phyloP scores from a whole-genome alignment of 2,329 filamentous ascomycete species.

The Elsinoe ampelina region DNA sequence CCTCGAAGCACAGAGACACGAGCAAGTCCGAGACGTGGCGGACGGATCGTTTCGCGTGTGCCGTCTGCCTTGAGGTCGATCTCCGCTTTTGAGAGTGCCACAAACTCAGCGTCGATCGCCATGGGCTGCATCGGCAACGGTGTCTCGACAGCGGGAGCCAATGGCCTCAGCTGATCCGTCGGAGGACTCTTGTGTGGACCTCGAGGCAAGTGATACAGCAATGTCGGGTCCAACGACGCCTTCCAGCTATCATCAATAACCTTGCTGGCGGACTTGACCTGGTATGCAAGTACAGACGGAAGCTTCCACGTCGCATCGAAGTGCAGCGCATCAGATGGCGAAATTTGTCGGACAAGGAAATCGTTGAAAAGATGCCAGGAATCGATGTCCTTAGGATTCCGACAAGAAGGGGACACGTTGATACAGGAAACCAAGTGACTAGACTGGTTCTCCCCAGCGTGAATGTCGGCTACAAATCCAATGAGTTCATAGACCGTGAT shows the following conservation, averaged over 20 bases:
- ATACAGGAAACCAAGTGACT: slow-evolving; percentile 85
- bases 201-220: slow-evolving; percentile 53
- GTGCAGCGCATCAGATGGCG: slow-evolving; percentile 71
- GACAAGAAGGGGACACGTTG: slow-evolving; percentile 64
- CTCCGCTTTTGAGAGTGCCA: slow-evolving; percentile 82
- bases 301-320: slow-evolving; percentile 92
- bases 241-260: slow-evolving; percentile 82
- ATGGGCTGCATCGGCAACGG: slow-evolving; percentile 61
- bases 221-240: slow-evolving; percentile 67
- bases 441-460: slow-evolving; percentile 74
- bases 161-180: slow-evolving; percentile 50
- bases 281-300: slow-evolving; percentile 79
- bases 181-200: slow-evolving; percentile 32
- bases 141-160: slow-evolving; percentile 51
- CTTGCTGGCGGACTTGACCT: slow-evolving; percentile 72
- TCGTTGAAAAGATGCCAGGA: slow-evolving; percentile 98
- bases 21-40: slow-evolving; percentile 84
- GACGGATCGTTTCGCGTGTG: slow-evolving; percentile 81
- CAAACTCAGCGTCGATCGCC: slow-evolving; percentile 93
- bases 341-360: slow-evolving; percentile 76
- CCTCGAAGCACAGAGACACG: slow-evolving; percentile 85
- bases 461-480: slow-evolving; percentile 82
- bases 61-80: slow-evolving; percentile 95
- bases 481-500: slow-evolving; percentile 87
- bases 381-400: slow-evolving; percentile 49